These are phyloP conservation scores for Saturnispora dispora DNA, from an alignment of 805 yeast species.

Conservation along the genomic window DNA sequence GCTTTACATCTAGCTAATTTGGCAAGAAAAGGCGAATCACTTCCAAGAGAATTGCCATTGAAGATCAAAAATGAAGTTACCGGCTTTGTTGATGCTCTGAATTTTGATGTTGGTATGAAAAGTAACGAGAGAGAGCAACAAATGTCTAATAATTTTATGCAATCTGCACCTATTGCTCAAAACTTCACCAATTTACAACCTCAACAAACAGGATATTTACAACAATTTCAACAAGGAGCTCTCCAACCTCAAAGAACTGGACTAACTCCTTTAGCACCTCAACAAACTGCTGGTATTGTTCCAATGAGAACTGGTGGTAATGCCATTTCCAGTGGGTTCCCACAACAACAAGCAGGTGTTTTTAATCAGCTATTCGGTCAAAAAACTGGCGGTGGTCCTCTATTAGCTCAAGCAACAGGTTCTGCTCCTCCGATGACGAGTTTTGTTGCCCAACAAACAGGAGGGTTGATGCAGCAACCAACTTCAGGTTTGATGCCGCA, in stretches of 20 bases:
- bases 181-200: conserved; percentile 10
- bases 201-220: conserved; percentile 23
- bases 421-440: conserved; percentile 27
- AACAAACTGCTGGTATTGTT: conserved; percentile 24
- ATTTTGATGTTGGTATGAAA: conserved; percentile 57
- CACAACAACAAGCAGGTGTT: conserved; percentile 39
- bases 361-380: conserved; percentile 30
- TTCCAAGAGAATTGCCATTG: conserved; percentile 66
- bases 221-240: conserved; percentile 20
- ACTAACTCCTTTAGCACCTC: conserved; percentile 26
- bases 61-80: conserved; percentile 75
- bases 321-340: not conserved
- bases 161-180: not conserved
- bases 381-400: not conserved
- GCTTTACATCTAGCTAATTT: conserved; percentile 81
- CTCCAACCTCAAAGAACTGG: conserved; percentile 50
- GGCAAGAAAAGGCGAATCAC: conserved; percentile 65
- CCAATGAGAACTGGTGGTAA: conserved; percentile 42
- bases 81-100: conserved; percentile 83
- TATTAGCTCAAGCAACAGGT: conserved; percentile 31
- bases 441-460: conserved; percentile 21
- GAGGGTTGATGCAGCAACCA: conserved; percentile 23
- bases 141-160: conserved; percentile 6
- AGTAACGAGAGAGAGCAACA: conserved; percentile 6
- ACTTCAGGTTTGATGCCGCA: conserved; percentile 33